These are phyloP conservation scores for Penicillium sp. DNA, from an alignment of 2,329 filamentous ascomycete species.

Conservation along the genomic window DNA sequence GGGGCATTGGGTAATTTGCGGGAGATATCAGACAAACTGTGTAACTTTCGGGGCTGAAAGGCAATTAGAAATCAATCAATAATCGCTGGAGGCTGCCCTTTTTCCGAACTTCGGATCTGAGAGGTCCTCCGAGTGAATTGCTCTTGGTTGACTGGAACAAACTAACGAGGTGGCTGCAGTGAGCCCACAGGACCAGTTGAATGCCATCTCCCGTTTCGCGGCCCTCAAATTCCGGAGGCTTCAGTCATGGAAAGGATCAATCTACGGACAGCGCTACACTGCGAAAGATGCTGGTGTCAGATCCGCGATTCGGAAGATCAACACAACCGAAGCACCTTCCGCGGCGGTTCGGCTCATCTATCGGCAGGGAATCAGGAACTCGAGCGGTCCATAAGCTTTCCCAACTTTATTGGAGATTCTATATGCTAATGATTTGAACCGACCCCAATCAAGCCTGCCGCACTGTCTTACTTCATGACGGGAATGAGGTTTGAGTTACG, in stretches of 20 bases:
- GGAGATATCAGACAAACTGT: neutral
- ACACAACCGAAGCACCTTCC: neutral
- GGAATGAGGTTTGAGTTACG: too few species aligned
- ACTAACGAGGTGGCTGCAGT: neutral
- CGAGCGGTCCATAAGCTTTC: neutral
- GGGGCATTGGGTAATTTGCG: neutral
- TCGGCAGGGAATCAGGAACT: neutral
- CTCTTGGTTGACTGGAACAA: neutral
- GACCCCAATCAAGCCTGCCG: neutral
- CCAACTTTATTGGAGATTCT: neutral
- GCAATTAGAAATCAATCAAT: neutral
- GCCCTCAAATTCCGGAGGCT: neutral
- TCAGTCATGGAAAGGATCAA: too few species aligned
- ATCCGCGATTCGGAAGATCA: neutral
- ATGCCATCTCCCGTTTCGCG: neutral
- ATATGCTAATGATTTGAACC: slow-evolving; percentile 1
- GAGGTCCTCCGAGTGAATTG: neutral
- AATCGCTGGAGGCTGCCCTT: neutral
- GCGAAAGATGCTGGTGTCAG: neutral
- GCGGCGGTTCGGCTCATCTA: neutral
- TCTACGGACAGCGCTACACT: neutral
- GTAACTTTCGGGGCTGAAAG: neutral
- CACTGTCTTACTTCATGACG: neutral
- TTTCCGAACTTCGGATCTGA: neutral
- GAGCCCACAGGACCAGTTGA: neutral